phyloP scores from a whole-genome alignment of 2,329 filamentous ascomycete species.

The Xylariales sp. region DNA sequence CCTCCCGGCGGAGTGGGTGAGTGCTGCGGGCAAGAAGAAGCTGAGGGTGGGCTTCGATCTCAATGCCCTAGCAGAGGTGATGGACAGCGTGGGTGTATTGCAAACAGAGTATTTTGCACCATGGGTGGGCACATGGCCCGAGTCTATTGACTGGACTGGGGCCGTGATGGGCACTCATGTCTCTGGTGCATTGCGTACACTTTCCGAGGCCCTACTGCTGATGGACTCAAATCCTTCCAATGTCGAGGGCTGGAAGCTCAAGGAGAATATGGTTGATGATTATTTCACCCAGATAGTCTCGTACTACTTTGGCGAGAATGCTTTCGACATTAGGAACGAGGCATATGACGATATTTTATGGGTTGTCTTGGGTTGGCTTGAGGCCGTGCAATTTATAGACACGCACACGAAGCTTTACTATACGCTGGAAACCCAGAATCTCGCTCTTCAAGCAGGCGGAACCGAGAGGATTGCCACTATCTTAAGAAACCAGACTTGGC shows the following conservation, averaged over 20 bases:
- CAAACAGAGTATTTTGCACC: constrained; percentile 74
- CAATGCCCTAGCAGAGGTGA: constrained; percentile 41
- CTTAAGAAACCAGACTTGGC: constrained; percentile 54
- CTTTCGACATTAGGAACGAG: constrained; percentile 64
- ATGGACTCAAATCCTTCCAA: constrained; percentile 25
- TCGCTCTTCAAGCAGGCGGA: constrained; percentile 14
- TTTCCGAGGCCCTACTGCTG: constrained; percentile 55
- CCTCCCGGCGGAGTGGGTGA: not conserved
- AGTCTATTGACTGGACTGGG: constrained; percentile 88
- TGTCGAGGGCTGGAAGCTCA: constrained; percentile 39
- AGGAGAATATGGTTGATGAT: constrained; percentile 75
- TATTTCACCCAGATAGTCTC: constrained; percentile 74
- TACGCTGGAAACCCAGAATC: constrained; percentile 14
- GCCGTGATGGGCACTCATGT: constrained; percentile 80
- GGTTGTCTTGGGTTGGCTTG: constrained; percentile 90
- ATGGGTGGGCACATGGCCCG: constrained; percentile 78
- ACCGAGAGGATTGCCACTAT: constrained; percentile 21
- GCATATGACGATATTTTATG: constrained; percentile 94
- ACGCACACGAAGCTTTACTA: constrained; percentile 65
- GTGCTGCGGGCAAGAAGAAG: not conserved
- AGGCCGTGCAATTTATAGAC: constrained; percentile 71
- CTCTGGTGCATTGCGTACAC: constrained; percentile 65
- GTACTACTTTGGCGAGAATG: constrained; percentile 85
- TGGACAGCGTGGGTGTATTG: constrained; percentile 67
- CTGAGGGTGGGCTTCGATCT: no score